Percentiles rank a stretch among this genome's conserved stretches.
Conservation (phyloP, 2,329 filamentous ascomycete species). For the Whalleya microplaca region DNA sequence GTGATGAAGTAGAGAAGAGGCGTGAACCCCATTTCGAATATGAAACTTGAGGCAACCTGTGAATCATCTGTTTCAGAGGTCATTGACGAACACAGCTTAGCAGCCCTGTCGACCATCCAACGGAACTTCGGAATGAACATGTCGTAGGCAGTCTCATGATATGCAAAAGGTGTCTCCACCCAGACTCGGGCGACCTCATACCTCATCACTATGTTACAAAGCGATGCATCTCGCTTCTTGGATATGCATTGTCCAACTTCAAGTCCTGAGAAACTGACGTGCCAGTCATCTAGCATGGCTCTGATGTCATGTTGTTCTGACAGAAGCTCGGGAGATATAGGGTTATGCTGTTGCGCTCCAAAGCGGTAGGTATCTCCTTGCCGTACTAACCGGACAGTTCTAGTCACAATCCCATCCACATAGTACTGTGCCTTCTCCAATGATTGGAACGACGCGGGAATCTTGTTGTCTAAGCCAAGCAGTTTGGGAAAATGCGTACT, state of each 20-base stretch:
- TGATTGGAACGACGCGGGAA: conserved; percentile 25
- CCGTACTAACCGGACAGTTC: conserved; percentile 37
- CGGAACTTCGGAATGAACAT: conserved; percentile 34
- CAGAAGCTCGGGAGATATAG: conserved; percentile 22
- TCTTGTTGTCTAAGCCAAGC: conserved; percentile 26
- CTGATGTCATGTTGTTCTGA: conserved; percentile 29
- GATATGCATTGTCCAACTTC: neutral
- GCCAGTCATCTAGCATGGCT: conserved; percentile 36
- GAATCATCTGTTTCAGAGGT: neutral
- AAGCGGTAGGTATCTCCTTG: conserved; percentile 34
- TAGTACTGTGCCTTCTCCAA: conserved; percentile 36
- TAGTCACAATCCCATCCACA: conserved; percentile 35
- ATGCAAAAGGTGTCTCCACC: conserved; percentile 35
- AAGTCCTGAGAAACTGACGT: conserved; percentile 29
- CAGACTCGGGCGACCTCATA: conserved; percentile 40
- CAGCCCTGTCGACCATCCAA: conserved; percentile 35
- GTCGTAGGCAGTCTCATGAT: conserved; percentile 42
- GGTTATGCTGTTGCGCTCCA: conserved; percentile 12
- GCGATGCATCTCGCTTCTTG: conserved; percentile 1
- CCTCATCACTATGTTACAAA: conserved; percentile 35
- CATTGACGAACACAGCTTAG: conserved; percentile 14
- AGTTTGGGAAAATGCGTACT: conserved; percentile 30
- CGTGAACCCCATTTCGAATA: conserved; percentile 46
- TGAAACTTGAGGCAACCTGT: conserved; percentile 35
- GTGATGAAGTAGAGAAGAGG: conserved; percentile 44